A percentile compares a stretch with the other conserved stretches of the same genome.
Conservation (phyloP, 495 filamentous ascomycete genomes). For the Hyaloscypha hepaticicola region DNA sequence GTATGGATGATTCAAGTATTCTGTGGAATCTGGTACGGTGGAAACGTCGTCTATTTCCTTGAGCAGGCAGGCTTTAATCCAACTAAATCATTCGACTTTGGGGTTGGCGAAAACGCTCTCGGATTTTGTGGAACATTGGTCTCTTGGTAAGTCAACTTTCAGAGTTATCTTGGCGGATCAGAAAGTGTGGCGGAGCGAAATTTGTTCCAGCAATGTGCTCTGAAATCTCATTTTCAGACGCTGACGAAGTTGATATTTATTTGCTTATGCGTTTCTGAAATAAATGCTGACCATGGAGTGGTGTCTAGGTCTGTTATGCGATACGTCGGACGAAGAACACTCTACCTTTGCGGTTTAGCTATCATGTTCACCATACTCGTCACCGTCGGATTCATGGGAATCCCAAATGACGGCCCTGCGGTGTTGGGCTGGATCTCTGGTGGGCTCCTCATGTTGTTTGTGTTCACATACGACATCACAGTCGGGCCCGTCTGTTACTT, state of each 20-base stretch:
- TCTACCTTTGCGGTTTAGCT: constrained; percentile 52
- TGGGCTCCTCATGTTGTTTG: constrained; percentile 51
- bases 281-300: too few species aligned
- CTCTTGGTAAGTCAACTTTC: constrained; percentile 18
- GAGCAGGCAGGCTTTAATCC: constrained; percentile 54
- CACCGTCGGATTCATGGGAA: constrained; percentile 35
- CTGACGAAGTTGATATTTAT: too few species aligned
- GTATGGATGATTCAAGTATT: constrained; percentile 50
- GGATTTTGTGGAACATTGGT: constrained; percentile 50
- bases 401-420: constrained; percentile 14
- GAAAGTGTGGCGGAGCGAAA: too few species aligned
- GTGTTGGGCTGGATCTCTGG: constrained; percentile 44
- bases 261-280: too few species aligned
- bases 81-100: constrained; percentile 45
- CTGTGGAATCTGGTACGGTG: constrained; percentile 48
- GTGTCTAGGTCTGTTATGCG: constrained; percentile 49
- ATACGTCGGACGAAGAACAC: constrained; percentile 47
- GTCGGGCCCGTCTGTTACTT: constrained; percentile 59
- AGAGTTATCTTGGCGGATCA: too few species aligned
- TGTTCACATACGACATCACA: constrained; percentile 53
- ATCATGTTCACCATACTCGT: constrained; percentile 37
- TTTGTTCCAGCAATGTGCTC: too few species aligned
- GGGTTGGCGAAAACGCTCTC: constrained; percentile 47
- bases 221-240: too few species aligned
- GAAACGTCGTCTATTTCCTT: constrained; percentile 63